Conservation (phyloP, 768 basidiomycete genomes). For the Mycena polygramma region DNA sequence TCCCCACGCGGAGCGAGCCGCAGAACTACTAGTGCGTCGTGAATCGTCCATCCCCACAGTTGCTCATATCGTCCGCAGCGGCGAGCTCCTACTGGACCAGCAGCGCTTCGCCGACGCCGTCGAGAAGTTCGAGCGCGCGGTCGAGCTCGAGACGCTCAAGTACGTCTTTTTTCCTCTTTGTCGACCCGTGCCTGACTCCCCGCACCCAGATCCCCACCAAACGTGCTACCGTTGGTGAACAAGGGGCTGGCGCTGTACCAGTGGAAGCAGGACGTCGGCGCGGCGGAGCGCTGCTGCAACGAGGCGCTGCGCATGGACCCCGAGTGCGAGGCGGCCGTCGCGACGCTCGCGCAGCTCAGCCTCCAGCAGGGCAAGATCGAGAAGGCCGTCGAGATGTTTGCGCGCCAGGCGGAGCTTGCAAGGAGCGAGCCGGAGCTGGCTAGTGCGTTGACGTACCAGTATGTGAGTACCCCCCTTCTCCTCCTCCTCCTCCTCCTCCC, state of each 20-base stretch:
- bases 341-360: conserved; percentile 93
- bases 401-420: conserved; percentile 85
- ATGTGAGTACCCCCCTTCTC: conserved; percentile 60
- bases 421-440: conserved; percentile 92
- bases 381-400: conserved; percentile 89
- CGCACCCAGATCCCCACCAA: conserved; percentile 60
- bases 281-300: conserved; percentile 86
- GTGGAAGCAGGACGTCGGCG: conserved; percentile 90
- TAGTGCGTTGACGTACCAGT: conserved; percentile 82
- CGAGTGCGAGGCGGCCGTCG: conserved; percentile 96
- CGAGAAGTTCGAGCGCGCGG: conserved; percentile 92
- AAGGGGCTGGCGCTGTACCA: conserved; percentile 97
- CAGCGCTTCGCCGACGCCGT: conserved; percentile 88
- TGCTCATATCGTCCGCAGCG: conserved; percentile 60
- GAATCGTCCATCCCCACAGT: not conserved
- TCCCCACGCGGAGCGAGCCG: conserved; percentile 90
- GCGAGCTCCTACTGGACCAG: conserved; percentile 95
- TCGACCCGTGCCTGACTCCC: conserved; percentile 12
- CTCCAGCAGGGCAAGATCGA: conserved; percentile 93
- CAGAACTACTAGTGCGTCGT: conserved; percentile 91
- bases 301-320: conserved; percentile 91
- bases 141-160: conserved; percentile 89
- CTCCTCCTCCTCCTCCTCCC: no score
- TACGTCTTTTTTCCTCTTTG: conserved; percentile 44
- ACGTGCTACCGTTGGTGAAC: conserved; percentile 96